Conservation (phyloP, 2,329 filamentous ascomycete species). For the Diaporthe caulivora region DNA sequence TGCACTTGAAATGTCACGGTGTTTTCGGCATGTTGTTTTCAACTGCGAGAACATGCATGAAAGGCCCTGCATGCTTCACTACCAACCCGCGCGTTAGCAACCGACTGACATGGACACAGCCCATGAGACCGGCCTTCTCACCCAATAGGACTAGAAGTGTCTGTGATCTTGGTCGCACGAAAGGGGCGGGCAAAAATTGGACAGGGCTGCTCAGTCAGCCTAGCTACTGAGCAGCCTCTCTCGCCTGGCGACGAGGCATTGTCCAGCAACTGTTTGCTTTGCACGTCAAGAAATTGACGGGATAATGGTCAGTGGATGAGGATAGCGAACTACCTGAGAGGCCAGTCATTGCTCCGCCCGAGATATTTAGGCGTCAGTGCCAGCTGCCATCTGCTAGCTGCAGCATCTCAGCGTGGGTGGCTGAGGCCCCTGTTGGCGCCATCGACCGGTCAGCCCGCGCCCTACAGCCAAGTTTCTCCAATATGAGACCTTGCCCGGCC, state of each 20-base stretch:
- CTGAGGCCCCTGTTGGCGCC: neutral
- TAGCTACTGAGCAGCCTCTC: too few relatives aligned
- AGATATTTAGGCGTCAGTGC: neutral
- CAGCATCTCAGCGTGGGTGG: neutral
- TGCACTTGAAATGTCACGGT: neutral
- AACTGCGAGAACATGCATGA: too few relatives aligned
- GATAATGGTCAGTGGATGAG: too few relatives aligned
- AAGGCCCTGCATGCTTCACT: neutral
- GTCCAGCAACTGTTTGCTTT: neutral
- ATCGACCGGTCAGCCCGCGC: neutral
- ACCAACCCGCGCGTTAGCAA: neutral
- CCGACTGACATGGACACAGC: neutral
- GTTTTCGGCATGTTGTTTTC: neutral
- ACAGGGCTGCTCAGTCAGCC: neutral
- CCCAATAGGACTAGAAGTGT: fast-evolving
- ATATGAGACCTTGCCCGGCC: neutral
- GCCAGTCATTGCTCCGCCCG: neutral
- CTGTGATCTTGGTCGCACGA: neutral
- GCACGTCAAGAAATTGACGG: neutral
- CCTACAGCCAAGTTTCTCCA: neutral
- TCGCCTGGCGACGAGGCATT: neutral
- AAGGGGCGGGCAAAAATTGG: neutral
- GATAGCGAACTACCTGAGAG: too few relatives aligned
- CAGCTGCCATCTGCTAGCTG: neutral
- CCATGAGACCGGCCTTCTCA: neutral